These are phyloP conservation scores for Globisporangium perplexum DNA, from an alignment of 352 stramenopile genomes.

Conservation along the genomic window DNA sequence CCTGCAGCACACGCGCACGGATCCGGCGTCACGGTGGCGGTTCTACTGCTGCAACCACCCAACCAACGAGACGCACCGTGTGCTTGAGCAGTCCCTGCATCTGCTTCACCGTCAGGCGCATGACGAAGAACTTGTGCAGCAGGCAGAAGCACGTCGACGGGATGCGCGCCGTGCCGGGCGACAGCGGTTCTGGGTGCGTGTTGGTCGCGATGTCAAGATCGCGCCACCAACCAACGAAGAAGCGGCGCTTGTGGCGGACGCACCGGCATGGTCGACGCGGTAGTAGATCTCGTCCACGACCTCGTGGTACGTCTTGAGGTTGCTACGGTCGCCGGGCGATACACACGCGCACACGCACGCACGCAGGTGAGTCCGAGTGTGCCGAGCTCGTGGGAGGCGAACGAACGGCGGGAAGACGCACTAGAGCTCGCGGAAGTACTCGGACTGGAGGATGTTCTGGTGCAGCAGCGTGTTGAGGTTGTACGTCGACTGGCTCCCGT, in stretches of 20 bases:
- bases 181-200: slow-evolving; percentile 91
- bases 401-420: too few relatives aligned
- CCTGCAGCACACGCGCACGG: slow-evolving; percentile 26
- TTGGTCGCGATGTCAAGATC: background rate
- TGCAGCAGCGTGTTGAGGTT: slow-evolving; percentile 96
- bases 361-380: background rate
- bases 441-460: slow-evolving; percentile 93
- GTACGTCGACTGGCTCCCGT: slow-evolving; percentile 90
- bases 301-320: slow-evolving; percentile 94
- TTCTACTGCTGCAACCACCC: background rate
- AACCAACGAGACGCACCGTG: slow-evolving; percentile 28
- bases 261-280: slow-evolving; percentile 75
- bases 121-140: slow-evolving; percentile 95
- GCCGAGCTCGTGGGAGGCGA: too few relatives aligned
- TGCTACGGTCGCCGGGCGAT: slow-evolving; percentile 20
- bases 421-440: slow-evolving; percentile 95
- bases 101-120: slow-evolving; percentile 95
- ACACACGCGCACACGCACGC: background rate
- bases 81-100: slow-evolving; percentile 94
- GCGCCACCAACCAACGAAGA: background rate
- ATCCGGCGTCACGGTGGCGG: background rate
- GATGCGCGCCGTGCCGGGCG: slow-evolving; percentile 83
- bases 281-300: slow-evolving; percentile 94
- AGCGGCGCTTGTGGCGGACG: background rate
- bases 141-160: slow-evolving; percentile 96